Conservation (phyloP, 768 basidiomycete species). For the Lanmaoa pseudosensibilis region DNA sequence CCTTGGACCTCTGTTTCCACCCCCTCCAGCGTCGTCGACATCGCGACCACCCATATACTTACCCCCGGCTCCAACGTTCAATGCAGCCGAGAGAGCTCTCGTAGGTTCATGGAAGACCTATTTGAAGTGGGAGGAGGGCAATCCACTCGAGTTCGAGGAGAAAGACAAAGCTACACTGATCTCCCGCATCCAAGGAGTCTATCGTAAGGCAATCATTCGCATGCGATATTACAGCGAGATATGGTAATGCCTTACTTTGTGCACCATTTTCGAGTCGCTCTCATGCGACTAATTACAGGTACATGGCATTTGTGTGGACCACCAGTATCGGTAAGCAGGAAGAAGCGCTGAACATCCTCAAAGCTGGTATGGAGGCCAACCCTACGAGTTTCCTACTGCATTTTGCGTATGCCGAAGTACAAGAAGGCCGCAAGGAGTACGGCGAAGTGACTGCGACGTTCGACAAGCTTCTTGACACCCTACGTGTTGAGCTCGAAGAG, state of each 20-base stretch:
- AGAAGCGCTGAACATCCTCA: constrained; percentile 78
- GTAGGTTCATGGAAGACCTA: constrained; percentile 91
- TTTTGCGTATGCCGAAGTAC: constrained; percentile 80
- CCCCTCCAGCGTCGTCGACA: constrained; percentile 43
- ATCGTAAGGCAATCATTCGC: constrained; percentile 84
- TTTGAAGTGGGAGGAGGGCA: constrained; percentile 92
- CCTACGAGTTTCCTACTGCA: constrained; percentile 87
- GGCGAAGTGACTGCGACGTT: constrained; percentile 71
- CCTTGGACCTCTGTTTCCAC: constrained; percentile 58
- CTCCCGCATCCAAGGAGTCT: constrained; percentile 74
- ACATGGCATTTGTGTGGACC: constrained; percentile 88
- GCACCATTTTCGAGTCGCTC: constrained; percentile 6
- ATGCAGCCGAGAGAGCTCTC: constrained; percentile 64
- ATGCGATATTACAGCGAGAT: constrained; percentile 96
- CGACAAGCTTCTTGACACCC: constrained; percentile 66
- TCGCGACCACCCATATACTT: constrained; percentile 52
- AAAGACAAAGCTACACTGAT: constrained; percentile 69
- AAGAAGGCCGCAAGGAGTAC: constrained; percentile 63
- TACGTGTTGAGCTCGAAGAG: constrained; percentile 63
- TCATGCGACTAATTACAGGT: constrained; percentile 51
- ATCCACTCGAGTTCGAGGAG: constrained; percentile 90
- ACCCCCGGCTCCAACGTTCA: constrained; percentile 72
- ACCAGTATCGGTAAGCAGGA: constrained; percentile 71
- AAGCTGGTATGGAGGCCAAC: constrained; percentile 86
- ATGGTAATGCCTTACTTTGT: constrained; percentile 54